Percentiles rank a stretch among this genome's conserved stretches.
Evolutionary conservation across 306 rosid species (phyloP).

Genomic region (Acmispon strigosus): DNA sequence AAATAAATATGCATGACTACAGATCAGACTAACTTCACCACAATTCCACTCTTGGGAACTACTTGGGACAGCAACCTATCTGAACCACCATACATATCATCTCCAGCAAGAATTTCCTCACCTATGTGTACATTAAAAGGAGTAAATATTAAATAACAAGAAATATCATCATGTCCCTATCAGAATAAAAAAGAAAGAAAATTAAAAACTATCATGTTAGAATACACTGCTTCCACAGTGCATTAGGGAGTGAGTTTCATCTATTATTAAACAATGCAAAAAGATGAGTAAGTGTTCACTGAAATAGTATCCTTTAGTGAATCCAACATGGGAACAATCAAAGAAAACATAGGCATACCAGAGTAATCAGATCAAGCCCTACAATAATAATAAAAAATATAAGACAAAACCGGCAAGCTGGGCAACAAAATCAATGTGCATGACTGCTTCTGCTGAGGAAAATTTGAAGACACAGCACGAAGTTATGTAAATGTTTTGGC

Average conservation of each 20-base stretch:
- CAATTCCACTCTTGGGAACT: constrained; percentile 64
- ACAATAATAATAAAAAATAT: too few relatives aligned
- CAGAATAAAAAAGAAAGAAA: not conserved
- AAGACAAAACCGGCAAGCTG: too few relatives aligned
- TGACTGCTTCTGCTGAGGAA: too few relatives aligned
- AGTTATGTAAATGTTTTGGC: too few relatives aligned
- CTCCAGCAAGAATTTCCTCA: constrained; percentile 86
- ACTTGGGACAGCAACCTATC: constrained; percentile 77
- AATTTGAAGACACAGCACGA: too few relatives aligned
- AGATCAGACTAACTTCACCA: constrained; percentile 69
- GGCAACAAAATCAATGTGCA: too few relatives aligned
- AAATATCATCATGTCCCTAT: not conserved
- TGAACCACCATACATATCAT: constrained; percentile 86
- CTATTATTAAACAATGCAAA: not conserved
- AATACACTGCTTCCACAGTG: not conserved
- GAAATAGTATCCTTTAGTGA: not conserved
- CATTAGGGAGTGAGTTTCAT: not conserved
- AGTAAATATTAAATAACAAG: constrained; percentile 13
- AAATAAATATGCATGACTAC: constrained; percentile 14
- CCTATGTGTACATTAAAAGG: constrained; percentile 39
- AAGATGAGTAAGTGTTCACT: not conserved
- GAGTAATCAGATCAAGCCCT: too few relatives aligned
- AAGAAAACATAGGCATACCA: too few relatives aligned
- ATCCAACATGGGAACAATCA: too few relatives aligned
- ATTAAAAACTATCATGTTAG: not conserved